Percentiles rank a stretch among this genome's conserved stretches.
phyloP scores from a whole-genome alignment of 1,284 basidiomycete genomes.

The Tetrapyrgos nigripes region DNA sequence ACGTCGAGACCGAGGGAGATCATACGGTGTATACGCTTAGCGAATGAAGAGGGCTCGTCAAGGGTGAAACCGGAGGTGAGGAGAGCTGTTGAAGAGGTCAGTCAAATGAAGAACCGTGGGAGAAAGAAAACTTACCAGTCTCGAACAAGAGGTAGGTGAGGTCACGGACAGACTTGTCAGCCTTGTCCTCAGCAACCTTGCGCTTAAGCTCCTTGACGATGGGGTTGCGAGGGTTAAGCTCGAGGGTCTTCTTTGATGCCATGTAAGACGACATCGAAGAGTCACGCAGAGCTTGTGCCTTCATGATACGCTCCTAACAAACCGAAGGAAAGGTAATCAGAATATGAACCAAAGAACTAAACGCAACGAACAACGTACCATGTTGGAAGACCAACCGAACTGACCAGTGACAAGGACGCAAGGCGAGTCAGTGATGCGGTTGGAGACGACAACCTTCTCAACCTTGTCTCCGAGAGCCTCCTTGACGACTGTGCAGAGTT shows the following conservation, averaged over 20 bases:
- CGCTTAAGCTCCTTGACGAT: conserved; percentile 97
- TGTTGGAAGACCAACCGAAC: conserved; percentile 99
- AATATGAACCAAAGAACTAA: not conserved
- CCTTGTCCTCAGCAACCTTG: conserved; percentile 96
- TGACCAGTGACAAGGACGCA: conserved; percentile 98
- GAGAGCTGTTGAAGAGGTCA: too few species aligned
- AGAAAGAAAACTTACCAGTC: too few species aligned
- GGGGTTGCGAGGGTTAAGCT: conserved; percentile 94
- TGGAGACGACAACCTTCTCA: conserved; percentile 98
- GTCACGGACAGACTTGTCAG: conserved; percentile 98
- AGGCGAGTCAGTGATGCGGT: conserved; percentile 96
- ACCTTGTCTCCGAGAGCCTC: conserved; percentile 99
- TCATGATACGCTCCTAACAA: conserved; percentile 99
- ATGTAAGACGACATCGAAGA: conserved; percentile 99
- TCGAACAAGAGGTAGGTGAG: conserved; percentile 96
- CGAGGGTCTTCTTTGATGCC: conserved; percentile 99
- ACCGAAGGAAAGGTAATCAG: conserved; percentile 20
- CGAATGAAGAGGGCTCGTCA: conserved; percentile 94
- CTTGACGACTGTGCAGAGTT: conserved; percentile 96
- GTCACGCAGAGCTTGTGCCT: conserved; percentile 98
- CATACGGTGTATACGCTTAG: conserved; percentile 97
- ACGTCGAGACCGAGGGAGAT: conserved; percentile 89
- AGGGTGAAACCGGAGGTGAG: conserved; percentile 95
- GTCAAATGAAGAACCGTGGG: too few species aligned
- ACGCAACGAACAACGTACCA: conserved; percentile 59